Conservation (phyloP, 192 early-diverging fungal genomes). For the Backusella circina region DNA sequence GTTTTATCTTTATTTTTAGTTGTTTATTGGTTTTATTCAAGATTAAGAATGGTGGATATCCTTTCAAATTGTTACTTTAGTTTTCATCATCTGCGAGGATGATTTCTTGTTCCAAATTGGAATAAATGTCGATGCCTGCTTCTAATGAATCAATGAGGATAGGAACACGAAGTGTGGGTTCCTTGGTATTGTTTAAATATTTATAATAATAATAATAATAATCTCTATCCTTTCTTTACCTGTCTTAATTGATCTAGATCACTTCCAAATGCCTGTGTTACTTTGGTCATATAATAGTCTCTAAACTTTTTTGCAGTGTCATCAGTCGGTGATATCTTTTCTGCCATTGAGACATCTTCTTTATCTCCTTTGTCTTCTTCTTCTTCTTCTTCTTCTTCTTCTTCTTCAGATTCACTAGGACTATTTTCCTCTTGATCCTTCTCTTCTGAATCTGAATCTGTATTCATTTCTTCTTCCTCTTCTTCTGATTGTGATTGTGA, state of each 20-base stretch:
- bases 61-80: slow-evolving; percentile 53
- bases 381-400: not conserved
- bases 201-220: too few relatives aligned
- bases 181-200: slow-evolving; percentile 16
- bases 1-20: slow-evolving; percentile 67
- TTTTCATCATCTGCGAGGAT: slow-evolving; percentile 8
- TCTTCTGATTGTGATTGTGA: not conserved
- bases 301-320: slow-evolving; percentile 25
- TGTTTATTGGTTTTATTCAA: slow-evolving; percentile 63
- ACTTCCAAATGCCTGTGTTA: slow-evolving; percentile 38
- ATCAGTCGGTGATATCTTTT: not conserved
- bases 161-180: slow-evolving; percentile 29
- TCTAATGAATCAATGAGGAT: slow-evolving; percentile 41
- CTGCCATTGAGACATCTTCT: not conserved
- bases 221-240: slow-evolving; percentile 4
- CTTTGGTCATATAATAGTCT: slow-evolving; percentile 34
- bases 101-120: slow-evolving; percentile 32
- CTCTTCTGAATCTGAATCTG: not conserved
- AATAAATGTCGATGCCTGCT: slow-evolving; percentile 36
- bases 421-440: not conserved
- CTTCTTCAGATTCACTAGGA: not conserved
- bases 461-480: slow-evolving; percentile 1
- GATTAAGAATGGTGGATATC: slow-evolving; percentile 71
- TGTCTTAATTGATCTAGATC: slow-evolving; percentile 37
- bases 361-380: not conserved